These are phyloP conservation scores for Gastrodia elata DNA, from an alignment of 106 monocot species.

Conservation along the genomic window DNA sequence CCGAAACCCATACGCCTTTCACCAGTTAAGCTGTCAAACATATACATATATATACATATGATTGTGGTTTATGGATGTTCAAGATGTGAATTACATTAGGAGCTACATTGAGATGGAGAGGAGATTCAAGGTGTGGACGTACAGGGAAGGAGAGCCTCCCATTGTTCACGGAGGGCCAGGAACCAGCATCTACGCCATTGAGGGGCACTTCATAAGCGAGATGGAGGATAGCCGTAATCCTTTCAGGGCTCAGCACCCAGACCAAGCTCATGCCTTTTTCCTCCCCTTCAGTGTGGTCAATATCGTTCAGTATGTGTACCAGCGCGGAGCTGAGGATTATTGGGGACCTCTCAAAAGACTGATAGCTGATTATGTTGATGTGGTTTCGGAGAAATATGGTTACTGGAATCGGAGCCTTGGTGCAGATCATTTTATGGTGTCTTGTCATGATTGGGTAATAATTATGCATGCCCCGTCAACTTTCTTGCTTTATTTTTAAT, in stretches of 20 bases:
- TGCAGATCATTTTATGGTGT: constrained; percentile 71
- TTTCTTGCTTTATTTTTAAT: neutral
- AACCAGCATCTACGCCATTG: constrained; percentile 44
- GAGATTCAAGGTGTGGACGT: constrained; percentile 54
- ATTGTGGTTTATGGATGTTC: too few species aligned
- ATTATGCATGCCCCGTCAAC: neutral
- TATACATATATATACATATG: too few species aligned
- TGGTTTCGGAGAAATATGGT: constrained; percentile 25
- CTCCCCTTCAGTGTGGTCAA: constrained; percentile 69
- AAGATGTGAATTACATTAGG: too few species aligned
- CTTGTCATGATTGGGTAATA: constrained; percentile 79
- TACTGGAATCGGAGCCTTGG: constrained; percentile 66
- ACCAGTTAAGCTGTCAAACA: constrained; percentile 10
- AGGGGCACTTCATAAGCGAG: constrained; percentile 56
- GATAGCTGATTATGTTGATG: constrained; percentile 32
- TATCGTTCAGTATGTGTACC: constrained; percentile 48
- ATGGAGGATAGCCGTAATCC: constrained; percentile 31
- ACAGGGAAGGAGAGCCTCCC: constrained; percentile 65
- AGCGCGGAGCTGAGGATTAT: constrained; percentile 12
- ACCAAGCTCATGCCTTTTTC: constrained; percentile 51
- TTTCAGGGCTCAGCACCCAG: constrained; percentile 31
- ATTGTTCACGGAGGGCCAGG: constrained; percentile 50
- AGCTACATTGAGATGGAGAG: constrained; percentile 89
- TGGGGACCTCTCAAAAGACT: constrained; percentile 28
- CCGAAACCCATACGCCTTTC: constrained; percentile 51